phyloP scores from a whole-genome alignment of 2,329 filamentous ascomycete genomes.

The Cytospora paraplurivora region DNA sequence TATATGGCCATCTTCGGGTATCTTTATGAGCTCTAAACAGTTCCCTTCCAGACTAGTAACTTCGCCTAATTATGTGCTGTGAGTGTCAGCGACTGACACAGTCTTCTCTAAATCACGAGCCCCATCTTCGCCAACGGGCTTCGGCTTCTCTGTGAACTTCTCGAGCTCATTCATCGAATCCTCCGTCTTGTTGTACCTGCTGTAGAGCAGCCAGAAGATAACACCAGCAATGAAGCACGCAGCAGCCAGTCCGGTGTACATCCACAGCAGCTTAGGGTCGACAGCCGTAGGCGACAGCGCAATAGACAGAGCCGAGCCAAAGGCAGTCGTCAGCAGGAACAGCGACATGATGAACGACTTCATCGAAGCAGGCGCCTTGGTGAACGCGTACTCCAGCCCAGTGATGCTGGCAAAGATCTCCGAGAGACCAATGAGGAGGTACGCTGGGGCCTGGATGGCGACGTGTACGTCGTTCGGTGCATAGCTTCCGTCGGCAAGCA shows the following conservation, averaged over 20 bases:
- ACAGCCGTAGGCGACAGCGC: slow-evolving; percentile 26
- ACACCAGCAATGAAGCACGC: slow-evolving; percentile 23
- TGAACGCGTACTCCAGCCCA: slow-evolving; percentile 27
- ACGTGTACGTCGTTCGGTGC: slow-evolving; percentile 25
- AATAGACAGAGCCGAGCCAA: slow-evolving; percentile 26
- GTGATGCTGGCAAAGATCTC: slow-evolving; percentile 29
- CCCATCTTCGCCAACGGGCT: slow-evolving; percentile 1
- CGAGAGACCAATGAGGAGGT: slow-evolving; percentile 27
- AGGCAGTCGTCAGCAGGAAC: slow-evolving; percentile 27
- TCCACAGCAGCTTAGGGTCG: slow-evolving; percentile 28
- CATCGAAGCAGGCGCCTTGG: slow-evolving; percentile 28
- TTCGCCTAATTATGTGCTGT: neutral
- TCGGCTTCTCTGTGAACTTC: slow-evolving; percentile 23
- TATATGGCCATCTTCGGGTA: neutral
- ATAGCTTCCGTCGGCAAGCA: slow-evolving; percentile 21
- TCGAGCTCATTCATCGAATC: slow-evolving; percentile 28
- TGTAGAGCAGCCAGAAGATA: slow-evolving; percentile 26
- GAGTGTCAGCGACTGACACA: neutral
- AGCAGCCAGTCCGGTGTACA: slow-evolving; percentile 24
- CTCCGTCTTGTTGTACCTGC: slow-evolving; percentile 25
- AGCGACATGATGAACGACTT: slow-evolving; percentile 30
- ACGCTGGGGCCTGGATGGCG: slow-evolving; percentile 26
- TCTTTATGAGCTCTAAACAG: neutral
- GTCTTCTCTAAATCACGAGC: slow-evolving; percentile 15
- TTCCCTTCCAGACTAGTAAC: neutral